Conservation (phyloP, 352 stramenopile genomes). For the Pythium apleroticum region DNA sequence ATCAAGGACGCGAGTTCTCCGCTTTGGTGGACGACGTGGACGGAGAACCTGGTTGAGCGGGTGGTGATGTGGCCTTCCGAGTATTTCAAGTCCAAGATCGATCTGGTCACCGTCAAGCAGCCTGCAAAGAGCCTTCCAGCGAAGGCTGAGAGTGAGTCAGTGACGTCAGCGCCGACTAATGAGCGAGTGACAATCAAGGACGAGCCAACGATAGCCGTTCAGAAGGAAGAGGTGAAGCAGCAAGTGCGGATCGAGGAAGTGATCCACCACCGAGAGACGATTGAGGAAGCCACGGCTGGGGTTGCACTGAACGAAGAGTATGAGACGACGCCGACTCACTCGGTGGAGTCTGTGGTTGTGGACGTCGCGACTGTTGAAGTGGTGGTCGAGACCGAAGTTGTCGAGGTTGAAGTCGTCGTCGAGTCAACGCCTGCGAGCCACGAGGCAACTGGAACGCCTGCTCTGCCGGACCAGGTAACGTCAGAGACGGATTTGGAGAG, state of each 20-base stretch:
- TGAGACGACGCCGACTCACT: background rate
- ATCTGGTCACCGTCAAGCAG: background rate
- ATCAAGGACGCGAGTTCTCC: background rate
- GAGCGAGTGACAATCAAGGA: background rate
- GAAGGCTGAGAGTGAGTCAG: background rate
- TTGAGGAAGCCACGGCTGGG: background rate
- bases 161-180: background rate
- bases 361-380: constrained; percentile 17
- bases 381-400: background rate
- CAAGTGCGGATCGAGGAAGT: background rate
- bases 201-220: background rate
- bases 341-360: background rate
- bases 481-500: too few species aligned
- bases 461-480: background rate
- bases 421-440: background rate
- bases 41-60: constrained; percentile 14
- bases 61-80: constrained; percentile 6
- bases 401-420: background rate
- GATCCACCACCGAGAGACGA: background rate
- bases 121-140: background rate
- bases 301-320: background rate
- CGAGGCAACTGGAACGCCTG: constrained; percentile 17
- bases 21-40: constrained; percentile 21
- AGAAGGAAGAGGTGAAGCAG: background rate
- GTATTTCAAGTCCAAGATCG: background rate